Percentiles rank a stretch among this genome's conserved stretches.
Conservation (phyloP, 148 eudicot genomes). For the Chenopodium suecicum region DNA sequence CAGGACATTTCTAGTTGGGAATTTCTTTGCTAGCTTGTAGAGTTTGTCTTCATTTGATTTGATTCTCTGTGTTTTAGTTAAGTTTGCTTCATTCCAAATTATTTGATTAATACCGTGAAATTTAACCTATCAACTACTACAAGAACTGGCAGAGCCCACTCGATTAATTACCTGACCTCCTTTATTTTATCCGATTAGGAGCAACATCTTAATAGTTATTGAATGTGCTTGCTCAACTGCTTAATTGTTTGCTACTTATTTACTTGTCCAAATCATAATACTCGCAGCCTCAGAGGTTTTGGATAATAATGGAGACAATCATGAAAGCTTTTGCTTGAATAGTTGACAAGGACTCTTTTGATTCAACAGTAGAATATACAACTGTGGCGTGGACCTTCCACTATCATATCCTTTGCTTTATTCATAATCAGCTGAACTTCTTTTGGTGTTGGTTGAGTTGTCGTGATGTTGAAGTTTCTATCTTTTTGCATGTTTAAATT, state of each 20-base stretch:
- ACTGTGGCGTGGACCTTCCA: not conserved
- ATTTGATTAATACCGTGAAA: not conserved
- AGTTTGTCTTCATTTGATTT: not conserved
- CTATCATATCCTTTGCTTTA: not conserved
- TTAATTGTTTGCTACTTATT: not conserved
- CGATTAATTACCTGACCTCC: not conserved
- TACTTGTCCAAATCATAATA: not conserved
- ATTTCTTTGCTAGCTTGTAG: not conserved
- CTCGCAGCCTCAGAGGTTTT: not conserved
- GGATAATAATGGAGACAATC: not conserved
- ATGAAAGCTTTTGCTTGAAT: not conserved
- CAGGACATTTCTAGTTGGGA: not conserved
- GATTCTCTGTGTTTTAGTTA: not conserved
- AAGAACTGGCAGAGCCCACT: constrained; percentile 15
- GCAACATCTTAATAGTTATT: not conserved
- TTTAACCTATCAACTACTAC: not conserved
- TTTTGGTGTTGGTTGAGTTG: not conserved
- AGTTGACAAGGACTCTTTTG: not conserved
- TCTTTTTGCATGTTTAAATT: not conserved
- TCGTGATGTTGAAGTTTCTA: not conserved
- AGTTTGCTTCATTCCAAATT: not conserved
- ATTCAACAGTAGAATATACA: not conserved
- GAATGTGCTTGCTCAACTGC: constrained; percentile 13
- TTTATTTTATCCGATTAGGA: not conserved
- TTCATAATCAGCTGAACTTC: not conserved